These are phyloP conservation scores for Tulasnella sp. DNA, from an alignment of 768 basidiomycete species.

Conservation along the genomic window DNA sequence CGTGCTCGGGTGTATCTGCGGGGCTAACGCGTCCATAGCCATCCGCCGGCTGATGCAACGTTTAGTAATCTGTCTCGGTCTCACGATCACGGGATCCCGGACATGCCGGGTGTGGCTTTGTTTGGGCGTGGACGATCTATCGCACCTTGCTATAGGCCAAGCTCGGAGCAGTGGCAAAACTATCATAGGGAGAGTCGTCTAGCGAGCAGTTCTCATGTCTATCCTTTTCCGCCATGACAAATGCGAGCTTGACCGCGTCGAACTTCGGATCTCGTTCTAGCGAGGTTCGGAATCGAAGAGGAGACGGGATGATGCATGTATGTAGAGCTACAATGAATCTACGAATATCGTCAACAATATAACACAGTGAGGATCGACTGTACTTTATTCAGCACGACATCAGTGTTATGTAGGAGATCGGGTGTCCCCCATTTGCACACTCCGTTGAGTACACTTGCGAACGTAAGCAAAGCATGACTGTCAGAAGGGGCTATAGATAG, in stretches of 20 bases:
- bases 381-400: not conserved
- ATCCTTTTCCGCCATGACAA: not conserved
- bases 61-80: not conserved
- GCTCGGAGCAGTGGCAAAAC: too few relatives aligned
- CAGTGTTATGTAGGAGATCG: not conserved
- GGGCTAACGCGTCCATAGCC: not conserved
- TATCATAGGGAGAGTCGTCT: too few relatives aligned
- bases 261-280: not conserved
- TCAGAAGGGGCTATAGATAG: not conserved
- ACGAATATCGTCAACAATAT: not conserved
- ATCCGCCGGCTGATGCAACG: too few relatives aligned
- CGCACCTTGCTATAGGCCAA: not conserved
- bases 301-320: not conserved
- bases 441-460: not conserved
- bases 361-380: not conserved
- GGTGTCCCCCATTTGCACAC: not conserved
- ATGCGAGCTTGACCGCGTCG: not conserved
- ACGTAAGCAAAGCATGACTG: not conserved
- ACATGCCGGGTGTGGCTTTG: not conserved
- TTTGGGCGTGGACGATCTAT: not conserved
- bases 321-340: too few relatives aligned
- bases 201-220: too few relatives aligned
- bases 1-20: not conserved
- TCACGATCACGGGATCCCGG: not conserved
- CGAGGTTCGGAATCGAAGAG: not conserved